phyloP scores from a whole-genome alignment of 768 basidiomycete genomes.

The Rhodocollybia butyracea region DNA sequence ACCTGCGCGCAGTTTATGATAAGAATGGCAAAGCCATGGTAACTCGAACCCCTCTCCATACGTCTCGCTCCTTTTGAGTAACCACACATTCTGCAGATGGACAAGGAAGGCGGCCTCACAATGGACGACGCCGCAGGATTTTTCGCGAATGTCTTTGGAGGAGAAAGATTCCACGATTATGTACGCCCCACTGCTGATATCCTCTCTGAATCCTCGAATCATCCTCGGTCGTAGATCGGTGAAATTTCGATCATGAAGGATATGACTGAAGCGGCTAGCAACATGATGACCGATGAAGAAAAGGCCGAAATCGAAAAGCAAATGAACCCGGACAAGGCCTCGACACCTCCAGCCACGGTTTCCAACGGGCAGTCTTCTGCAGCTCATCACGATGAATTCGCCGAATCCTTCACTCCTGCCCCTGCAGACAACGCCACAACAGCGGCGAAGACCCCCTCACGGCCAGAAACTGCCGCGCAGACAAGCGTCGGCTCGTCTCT shows the following conservation, averaged over 20 bases:
- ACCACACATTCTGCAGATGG: conserved; percentile 38
- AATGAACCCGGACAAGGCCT: conserved; percentile 39
- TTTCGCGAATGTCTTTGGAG: conserved; percentile 95
- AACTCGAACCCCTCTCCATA: background rate
- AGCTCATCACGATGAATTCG: conserved; percentile 13
- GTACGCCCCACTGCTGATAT: conserved; percentile 43
- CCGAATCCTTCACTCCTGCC: conserved; percentile 4
- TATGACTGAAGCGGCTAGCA: conserved; percentile 80
- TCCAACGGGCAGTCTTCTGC: conserved; percentile 9
- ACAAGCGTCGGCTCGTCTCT: conserved; percentile 11
- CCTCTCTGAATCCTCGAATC: background rate
- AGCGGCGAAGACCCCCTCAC: conserved; percentile 1
- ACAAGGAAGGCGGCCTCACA: conserved; percentile 71
- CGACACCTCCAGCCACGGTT: conserved; percentile 20
- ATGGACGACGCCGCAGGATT: conserved; percentile 94
- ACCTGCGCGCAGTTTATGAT: conserved; percentile 88
- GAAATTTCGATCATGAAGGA: conserved; percentile 96
- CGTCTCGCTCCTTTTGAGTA: background rate
- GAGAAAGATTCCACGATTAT: conserved; percentile 87
- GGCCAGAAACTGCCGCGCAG: conserved; percentile 16
- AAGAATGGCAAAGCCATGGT: conserved; percentile 90
- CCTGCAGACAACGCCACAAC: no score
- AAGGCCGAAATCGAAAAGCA: conserved; percentile 82
- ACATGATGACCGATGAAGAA: conserved; percentile 92
- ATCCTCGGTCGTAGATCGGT: conserved; percentile 63